These are phyloP conservation scores for Hippophae rhamnoides DNA, from an alignment of 306 rosid genomes.

Conservation along the genomic window DNA sequence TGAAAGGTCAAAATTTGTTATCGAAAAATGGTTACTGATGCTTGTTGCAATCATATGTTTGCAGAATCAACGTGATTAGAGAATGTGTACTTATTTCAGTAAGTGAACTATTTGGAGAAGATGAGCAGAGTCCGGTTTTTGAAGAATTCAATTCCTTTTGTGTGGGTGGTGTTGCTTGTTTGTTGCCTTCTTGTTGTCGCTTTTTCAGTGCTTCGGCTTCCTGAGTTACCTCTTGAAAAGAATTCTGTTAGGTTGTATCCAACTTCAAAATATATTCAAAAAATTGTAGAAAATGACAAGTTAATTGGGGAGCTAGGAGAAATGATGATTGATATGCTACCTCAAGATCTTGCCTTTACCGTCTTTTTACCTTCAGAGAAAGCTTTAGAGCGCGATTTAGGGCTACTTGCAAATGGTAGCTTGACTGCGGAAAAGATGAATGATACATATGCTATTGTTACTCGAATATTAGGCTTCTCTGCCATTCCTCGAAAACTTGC, in stretches of 20 bases:
- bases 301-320: slow-evolving; percentile 43
- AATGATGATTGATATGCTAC: slow-evolving; percentile 82
- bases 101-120: neutral
- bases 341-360: slow-evolving; percentile 71
- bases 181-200: slow-evolving; percentile 34
- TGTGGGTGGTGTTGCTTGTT: slow-evolving; percentile 33
- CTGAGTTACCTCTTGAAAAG: slow-evolving; percentile 28
- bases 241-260: slow-evolving; percentile 23
- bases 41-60: too few species aligned
- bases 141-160: slow-evolving; percentile 42
- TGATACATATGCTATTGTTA: slow-evolving; percentile 54
- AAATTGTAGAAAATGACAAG: slow-evolving; percentile 12
- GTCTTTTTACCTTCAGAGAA: slow-evolving; percentile 71
- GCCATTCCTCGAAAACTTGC: slow-evolving; percentile 44
- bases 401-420: slow-evolving; percentile 29
- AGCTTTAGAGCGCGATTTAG: slow-evolving; percentile 64
- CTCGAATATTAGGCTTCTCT: slow-evolving; percentile 70
- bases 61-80: too few species aligned
- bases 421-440: slow-evolving; percentile 42
- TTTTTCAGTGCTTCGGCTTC: slow-evolving; percentile 48
- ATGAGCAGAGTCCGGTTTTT: slow-evolving; percentile 35
- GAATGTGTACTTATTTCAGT: neutral
- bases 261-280: slow-evolving; percentile 21
- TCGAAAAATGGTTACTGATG: too few species aligned
- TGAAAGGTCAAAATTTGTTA: too few species aligned